A percentile compares a stretch with the other conserved stretches of the same genome.
Evolutionary conservation across 495 filamentous ascomycete species (phyloP).

Genomic region (Staphylotrichum longicolle): DNA sequence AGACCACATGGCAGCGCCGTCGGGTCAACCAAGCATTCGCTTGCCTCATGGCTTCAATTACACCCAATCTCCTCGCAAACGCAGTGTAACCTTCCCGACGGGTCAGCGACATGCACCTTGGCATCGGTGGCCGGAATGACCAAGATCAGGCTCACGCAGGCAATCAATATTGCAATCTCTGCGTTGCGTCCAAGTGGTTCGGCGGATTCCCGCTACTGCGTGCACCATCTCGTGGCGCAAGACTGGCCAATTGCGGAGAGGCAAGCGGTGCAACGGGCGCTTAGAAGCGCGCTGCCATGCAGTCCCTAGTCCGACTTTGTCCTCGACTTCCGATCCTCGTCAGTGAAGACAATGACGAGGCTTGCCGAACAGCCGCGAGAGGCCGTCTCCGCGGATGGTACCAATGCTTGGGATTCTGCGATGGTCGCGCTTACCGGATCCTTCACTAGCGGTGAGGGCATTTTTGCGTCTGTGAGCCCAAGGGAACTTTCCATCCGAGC

Average conservation of each 20-base stretch:
- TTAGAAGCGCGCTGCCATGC: conserved; percentile 35
- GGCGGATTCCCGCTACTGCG: conserved; percentile 19
- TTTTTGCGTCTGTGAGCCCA: background rate
- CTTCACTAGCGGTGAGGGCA: background rate
- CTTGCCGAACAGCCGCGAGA: conserved; percentile 4
- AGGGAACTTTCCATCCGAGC: background rate
- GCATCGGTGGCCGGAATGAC: conserved; percentile 4
- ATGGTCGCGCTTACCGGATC: background rate
- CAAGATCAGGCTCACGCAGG: conserved; percentile 3
- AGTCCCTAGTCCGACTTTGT: conserved; percentile 3
- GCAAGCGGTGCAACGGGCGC: conserved; percentile 23
- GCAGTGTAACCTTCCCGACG: conserved; percentile 7
- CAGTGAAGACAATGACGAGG: background rate
- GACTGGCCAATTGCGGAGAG: conserved; percentile 23
- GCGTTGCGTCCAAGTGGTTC: conserved; percentile 25
- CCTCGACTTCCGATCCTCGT: background rate
- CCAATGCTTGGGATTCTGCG: background rate
- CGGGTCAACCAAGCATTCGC: too few relatives aligned
- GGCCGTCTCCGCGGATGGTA: conserved; percentile 4
- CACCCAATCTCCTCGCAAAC: background rate
- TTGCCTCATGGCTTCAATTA: too few relatives aligned
- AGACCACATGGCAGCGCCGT: too few relatives aligned
- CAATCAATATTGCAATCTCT: conserved; percentile 32
- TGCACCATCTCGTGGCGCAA: conserved; percentile 27
- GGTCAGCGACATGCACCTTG: conserved; percentile 9